These are phyloP conservation scores for Plantago coronopus DNA, from an alignment of 305 asterid species.

Conservation along the genomic window DNA sequence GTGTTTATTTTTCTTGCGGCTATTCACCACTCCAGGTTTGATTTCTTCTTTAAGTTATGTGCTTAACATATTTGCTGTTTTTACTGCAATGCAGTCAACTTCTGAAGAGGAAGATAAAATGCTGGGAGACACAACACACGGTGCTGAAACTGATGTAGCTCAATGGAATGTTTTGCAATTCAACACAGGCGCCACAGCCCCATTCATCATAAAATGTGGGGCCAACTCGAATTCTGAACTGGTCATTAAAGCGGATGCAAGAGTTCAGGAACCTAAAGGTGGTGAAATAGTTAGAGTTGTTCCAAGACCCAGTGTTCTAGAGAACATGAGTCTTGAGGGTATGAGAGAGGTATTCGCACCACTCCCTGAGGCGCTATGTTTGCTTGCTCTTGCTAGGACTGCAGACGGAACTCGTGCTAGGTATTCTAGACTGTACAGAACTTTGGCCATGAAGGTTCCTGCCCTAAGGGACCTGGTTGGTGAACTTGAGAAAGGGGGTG, in stretches of 20 bases:
- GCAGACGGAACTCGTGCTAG: slow-evolving; percentile 96
- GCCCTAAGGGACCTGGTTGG: slow-evolving; percentile 86
- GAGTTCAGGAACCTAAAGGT: slow-evolving; percentile 91
- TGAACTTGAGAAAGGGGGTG: slow-evolving; percentile 91
- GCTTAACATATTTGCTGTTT: slow-evolving; percentile 3
- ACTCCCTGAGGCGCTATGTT: slow-evolving; percentile 83
- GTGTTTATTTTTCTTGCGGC: background rate
- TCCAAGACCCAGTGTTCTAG: slow-evolving; percentile 74
- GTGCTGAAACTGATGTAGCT: slow-evolving; percentile 67
- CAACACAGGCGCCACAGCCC: slow-evolving; percentile 87
- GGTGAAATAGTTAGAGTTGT: slow-evolving; percentile 91
- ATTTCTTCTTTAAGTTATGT: background rate
- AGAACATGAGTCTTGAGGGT: slow-evolving; percentile 71
- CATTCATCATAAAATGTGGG: slow-evolving; percentile 93
- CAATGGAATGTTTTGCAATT: slow-evolving; percentile 97
- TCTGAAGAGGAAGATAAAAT: slow-evolving; percentile 74
- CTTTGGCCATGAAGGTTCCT: slow-evolving; percentile 96
- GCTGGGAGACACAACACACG: slow-evolving; percentile 33
- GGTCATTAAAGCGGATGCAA: slow-evolving; percentile 85
- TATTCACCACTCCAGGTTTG: background rate
- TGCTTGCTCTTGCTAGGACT: slow-evolving; percentile 88
- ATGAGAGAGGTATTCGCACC: slow-evolving; percentile 64
- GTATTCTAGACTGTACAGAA: slow-evolving; percentile 85
- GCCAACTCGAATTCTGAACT: slow-evolving; percentile 90
- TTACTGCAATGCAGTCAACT: slow-evolving; percentile 48